These are phyloP conservation scores for Psidium friedrichsthalianum DNA, from an alignment of 345 rosid species.

Conservation along the genomic window DNA sequence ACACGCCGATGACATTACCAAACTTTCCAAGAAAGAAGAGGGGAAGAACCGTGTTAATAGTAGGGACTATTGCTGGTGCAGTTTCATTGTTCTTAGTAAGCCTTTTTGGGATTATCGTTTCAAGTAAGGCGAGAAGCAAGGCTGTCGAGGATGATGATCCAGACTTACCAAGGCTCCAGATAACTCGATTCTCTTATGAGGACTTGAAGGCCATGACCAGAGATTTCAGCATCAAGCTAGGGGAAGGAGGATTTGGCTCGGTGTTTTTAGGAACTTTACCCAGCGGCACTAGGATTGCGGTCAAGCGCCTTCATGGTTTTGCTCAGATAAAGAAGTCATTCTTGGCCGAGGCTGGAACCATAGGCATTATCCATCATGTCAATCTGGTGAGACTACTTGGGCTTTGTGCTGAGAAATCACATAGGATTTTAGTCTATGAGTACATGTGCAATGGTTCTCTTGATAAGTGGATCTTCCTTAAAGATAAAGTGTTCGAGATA, in stretches of 20 bases:
- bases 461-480: not conserved
- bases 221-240: not conserved
- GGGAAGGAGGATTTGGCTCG: not conserved
- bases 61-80: not conserved
- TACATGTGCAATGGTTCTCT: not conserved
- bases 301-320: not conserved
- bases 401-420: not conserved
- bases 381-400: not conserved
- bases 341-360: not conserved
- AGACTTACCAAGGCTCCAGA: not conserved
- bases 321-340: not conserved
- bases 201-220: not conserved
- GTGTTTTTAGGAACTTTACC: not conserved
- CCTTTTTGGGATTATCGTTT: not conserved
- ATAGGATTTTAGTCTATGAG: not conserved
- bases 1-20: not conserved
- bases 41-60: not conserved
- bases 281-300: fast-evolving
- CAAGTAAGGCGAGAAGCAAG: not conserved
- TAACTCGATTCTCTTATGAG: not conserved
- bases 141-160: not conserved
- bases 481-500: not conserved
- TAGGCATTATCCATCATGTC: not conserved
- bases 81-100: not conserved
- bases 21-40: not conserved